Percentiles rank a stretch among this genome's conserved stretches.
Conservation (phyloP, 2,329 filamentous ascomycete genomes). For the Diatrype stigma region DNA sequence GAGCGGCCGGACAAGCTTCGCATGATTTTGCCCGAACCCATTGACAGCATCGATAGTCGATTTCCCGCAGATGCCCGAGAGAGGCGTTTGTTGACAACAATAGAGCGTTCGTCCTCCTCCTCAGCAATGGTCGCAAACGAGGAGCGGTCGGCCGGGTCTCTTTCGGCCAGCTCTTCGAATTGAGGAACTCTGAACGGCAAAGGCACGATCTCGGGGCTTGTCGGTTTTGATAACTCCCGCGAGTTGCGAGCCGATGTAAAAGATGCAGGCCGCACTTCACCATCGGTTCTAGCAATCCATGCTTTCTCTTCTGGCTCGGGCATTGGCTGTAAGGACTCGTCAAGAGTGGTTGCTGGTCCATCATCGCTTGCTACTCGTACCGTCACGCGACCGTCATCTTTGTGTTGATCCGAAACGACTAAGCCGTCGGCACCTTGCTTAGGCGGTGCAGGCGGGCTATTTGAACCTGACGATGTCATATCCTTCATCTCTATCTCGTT, state of each 20-base stretch:
- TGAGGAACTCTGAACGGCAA: slow-evolving; percentile 61
- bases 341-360: slow-evolving; percentile 24
- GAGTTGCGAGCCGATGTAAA: slow-evolving; percentile 21
- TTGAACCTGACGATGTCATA: slow-evolving; percentile 32
- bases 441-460: slow-evolving; percentile 6
- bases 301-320: slow-evolving; percentile 28
- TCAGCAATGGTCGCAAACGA: slow-evolving; percentile 69
- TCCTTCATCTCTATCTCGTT: slow-evolving; percentile 54
- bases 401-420: slow-evolving; percentile 35
- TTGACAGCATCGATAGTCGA: slow-evolving; percentile 47
- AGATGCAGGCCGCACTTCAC: slow-evolving; percentile 25
- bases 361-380: slow-evolving; percentile 52
- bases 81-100: slow-evolving; percentile 24
- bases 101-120: slow-evolving; percentile 41
- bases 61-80: slow-evolving; percentile 38
- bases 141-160: slow-evolving; percentile 52
- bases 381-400: slow-evolving; percentile 44
- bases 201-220: slow-evolving; percentile 55
- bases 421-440: slow-evolving; percentile 28
- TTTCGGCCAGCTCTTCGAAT: slow-evolving; percentile 20
- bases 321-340: slow-evolving; percentile 8
- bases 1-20: slow-evolving; percentile 38
- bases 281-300: slow-evolving; percentile 27
- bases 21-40: slow-evolving; percentile 41
- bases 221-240: slow-evolving; percentile 31